phyloP scores from a whole-genome alignment of 257 asterid genomes.

The Fraxinus cuspidata region DNA sequence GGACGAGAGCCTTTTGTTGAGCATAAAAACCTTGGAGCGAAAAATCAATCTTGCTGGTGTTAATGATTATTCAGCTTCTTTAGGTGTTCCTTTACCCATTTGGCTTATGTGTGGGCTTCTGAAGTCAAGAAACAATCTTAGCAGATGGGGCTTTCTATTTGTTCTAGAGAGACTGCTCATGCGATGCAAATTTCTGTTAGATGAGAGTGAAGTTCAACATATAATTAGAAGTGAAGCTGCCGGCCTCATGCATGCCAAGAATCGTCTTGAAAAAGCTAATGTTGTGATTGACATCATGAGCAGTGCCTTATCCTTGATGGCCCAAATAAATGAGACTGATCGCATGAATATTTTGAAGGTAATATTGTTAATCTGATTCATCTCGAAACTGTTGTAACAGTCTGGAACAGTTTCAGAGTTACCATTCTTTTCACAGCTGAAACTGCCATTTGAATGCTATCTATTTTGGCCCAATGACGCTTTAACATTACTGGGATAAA shows the following conservation, averaged over 20 bases:
- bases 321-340: constrained; percentile 92
- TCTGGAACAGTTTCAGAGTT: constrained; percentile 15
- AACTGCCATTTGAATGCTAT: constrained; percentile 9
- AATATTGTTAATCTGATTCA: constrained; percentile 18
- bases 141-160: constrained; percentile 85
- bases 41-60: constrained; percentile 75
- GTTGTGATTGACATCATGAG: constrained; percentile 94
- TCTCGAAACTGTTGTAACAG: constrained; percentile 8
- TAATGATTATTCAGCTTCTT: constrained; percentile 72
- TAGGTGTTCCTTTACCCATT: constrained; percentile 78
- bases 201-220: constrained; percentile 87
- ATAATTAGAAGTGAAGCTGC: constrained; percentile 55
- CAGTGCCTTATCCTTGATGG: constrained; percentile 90
- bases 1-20: constrained; percentile 60
- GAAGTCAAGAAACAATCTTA: constrained; percentile 69
- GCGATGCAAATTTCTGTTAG: constrained; percentile 92
- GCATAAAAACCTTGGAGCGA: constrained; percentile 75
- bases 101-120: constrained; percentile 99
- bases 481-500: constrained; percentile 17
- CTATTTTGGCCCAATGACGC: constrained; percentile 9
- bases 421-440: constrained; percentile 14
- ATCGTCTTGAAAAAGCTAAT: constrained; percentile 92
- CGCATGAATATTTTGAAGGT: constrained; percentile 95
- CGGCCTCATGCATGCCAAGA: constrained; percentile 45
- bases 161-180: constrained; percentile 96